Evolutionary conservation across 257 asterid species (phyloP).

Genomic region (Oldenlandia corymbosa): DNA sequence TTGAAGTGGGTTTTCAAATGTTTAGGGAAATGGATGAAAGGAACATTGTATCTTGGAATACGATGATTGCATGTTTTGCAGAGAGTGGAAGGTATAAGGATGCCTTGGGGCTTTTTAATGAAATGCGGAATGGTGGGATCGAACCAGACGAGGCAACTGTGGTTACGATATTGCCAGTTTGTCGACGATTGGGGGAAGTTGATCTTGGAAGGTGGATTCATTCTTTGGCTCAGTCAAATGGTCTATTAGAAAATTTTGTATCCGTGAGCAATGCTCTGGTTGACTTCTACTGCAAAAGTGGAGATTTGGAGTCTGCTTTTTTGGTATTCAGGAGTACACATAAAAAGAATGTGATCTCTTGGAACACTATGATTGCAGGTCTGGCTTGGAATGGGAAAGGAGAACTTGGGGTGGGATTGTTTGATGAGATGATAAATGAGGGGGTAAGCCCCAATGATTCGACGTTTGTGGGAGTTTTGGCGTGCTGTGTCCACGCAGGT

Average conservation of each 20-base stretch:
- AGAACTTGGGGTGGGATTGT: conserved; percentile 29
- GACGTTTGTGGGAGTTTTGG: conserved; percentile 32
- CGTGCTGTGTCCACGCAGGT: conserved; percentile 43
- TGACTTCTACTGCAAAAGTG: conserved; percentile 35
- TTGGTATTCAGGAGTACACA: conserved; percentile 25
- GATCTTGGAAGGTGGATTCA: conserved; percentile 34
- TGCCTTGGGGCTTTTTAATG: conserved; percentile 28
- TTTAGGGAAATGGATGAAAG: conserved; percentile 40
- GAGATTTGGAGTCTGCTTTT: conserved; percentile 28
- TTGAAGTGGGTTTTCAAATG: conserved; percentile 25
- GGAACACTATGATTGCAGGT: conserved; percentile 38
- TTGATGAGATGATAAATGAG: conserved; percentile 33
- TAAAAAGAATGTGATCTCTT: conserved; percentile 32
- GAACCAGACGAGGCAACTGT: conserved; percentile 45
- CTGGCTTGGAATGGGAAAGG: conserved; percentile 39
- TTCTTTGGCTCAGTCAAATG: conserved; percentile 28
- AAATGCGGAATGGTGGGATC: conserved; percentile 27
- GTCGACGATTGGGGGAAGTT: conserved; percentile 33
- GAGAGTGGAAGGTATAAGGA: conserved; percentile 30
- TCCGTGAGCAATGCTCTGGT: conserved; percentile 35
- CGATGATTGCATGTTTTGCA: conserved; percentile 34
- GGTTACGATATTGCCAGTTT: conserved; percentile 35
- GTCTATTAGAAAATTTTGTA: conserved; percentile 23
- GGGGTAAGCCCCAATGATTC: conserved; percentile 33
- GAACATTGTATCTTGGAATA: conserved; percentile 40